Conservation (phyloP, 805 yeast species). For the Barnettozyma populi region DNA sequence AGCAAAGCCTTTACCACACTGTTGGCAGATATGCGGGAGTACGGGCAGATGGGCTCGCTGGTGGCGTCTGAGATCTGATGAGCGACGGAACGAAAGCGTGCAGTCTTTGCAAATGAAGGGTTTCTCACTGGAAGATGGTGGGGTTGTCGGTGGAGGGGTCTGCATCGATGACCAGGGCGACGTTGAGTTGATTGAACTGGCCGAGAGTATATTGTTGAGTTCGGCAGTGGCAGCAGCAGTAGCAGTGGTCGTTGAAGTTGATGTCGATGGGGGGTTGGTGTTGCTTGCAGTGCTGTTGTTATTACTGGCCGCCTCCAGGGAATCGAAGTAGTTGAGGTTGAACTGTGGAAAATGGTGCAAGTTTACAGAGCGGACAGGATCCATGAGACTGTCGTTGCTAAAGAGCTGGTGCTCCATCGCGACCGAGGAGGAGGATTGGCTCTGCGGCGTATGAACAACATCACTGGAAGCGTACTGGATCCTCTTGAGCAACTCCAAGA, state of each 20-base stretch:
- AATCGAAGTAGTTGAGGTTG: conserved; percentile 25
- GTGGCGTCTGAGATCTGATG: conserved; percentile 68
- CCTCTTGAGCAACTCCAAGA: conserved; percentile 50
- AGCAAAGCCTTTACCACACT: conserved; percentile 80
- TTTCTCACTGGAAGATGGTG: conserved; percentile 24
- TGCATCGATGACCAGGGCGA: conserved; percentile 2
- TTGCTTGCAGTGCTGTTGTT: neutral
- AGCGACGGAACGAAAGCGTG: conserved; percentile 56
- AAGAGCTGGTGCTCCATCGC: neutral
- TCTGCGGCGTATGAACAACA: neutral
- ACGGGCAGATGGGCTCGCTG: conserved; percentile 68
- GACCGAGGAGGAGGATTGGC: neutral
- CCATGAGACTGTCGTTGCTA: neutral
- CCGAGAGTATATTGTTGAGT: neutral
- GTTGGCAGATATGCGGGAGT: conserved; percentile 69
- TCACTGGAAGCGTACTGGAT: conserved; percentile 43
- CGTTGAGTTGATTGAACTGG: conserved; percentile 1
- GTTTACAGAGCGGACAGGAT: conserved; percentile 10
- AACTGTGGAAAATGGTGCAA: conserved; percentile 23
- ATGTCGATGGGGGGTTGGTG: neutral
- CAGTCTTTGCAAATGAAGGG: conserved; percentile 58
- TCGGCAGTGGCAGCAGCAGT: neutral
- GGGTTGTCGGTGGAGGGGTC: conserved; percentile 1
- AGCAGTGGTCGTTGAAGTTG: neutral
- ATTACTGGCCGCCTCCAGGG: conserved; percentile 13